These are phyloP conservation scores for Trichosporon sp. DNA, from an alignment of 1,284 basidiomycete species.

Conservation along the genomic window DNA sequence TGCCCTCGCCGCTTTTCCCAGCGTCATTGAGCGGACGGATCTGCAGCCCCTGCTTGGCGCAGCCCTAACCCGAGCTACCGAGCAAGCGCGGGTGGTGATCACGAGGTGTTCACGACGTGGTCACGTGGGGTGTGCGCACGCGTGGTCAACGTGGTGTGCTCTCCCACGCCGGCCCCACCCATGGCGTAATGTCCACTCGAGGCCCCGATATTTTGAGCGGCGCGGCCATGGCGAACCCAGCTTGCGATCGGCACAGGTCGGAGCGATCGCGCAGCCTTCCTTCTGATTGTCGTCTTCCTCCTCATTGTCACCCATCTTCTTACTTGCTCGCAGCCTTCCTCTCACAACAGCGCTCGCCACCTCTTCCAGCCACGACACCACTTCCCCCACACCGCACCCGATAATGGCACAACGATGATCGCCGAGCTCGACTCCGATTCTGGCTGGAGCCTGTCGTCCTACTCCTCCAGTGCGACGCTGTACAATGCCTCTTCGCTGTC, in stretches of 20 bases:
- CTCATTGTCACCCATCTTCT: no score
- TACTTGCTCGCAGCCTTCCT: no score
- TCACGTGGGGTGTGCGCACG: neutral
- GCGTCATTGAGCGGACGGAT: no score
- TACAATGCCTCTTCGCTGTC: neutral
- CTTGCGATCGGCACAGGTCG: neutral
- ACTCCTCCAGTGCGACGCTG: slow-evolving; percentile 1
- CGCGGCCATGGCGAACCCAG: neutral
- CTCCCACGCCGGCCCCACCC: neutral
- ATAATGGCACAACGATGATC: neutral
- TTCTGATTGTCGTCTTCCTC: neutral
- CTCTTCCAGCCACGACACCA: neutral
- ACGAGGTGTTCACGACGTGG: neutral
- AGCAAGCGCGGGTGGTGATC: neutral
- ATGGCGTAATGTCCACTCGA: neutral
- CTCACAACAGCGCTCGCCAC: neutral
- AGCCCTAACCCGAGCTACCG: neutral
- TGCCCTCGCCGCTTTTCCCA: neutral
- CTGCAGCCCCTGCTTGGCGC: neutral
- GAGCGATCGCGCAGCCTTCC: neutral
- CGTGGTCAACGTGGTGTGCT: neutral
- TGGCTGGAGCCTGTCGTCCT: neutral
- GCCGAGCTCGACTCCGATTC: neutral
- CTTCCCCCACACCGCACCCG: neutral
- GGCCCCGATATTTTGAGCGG: neutral